Base-by-base conservation (phyloP, 352 stramenopile genomes). In the Thalassiosira hispida region DNA sequence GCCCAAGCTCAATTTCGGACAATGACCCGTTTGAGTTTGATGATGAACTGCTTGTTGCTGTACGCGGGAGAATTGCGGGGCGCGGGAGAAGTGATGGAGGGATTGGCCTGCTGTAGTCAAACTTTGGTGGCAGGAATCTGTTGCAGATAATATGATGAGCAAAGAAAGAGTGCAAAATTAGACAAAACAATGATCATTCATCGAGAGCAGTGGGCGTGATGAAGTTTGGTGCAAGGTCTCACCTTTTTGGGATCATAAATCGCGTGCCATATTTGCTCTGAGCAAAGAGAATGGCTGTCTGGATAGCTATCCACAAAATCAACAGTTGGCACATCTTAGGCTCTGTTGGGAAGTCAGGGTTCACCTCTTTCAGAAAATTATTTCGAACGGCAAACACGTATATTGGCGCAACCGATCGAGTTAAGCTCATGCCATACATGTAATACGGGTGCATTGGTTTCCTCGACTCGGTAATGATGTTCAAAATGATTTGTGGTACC, bases 401-500 rank as follows among this genome's bases (percentile, higher is more conserved):
- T 16, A 99, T 82, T 20, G 97, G 97, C 23, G 98, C 85, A 61
- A 99, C 94, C 35, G 98, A 83, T 14, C 97, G 91, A 60, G 98
- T 90, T 4, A 93, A 67, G 63, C 94, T 98, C 87, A 98, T 98
- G 47, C 96, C 95, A 64, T 98, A 96, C 20, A 99, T 78, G 60
- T 98, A 99, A 11, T 96, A 92, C 2, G 87, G 67, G 81, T 98
- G 95, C 63, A 99, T 94, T 16, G 96, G 96, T 77, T 96, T 97
- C 52, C 96, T 94, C 7, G 97, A 92, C 80, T 98, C 96, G 8
- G 95, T 95, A 52, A 96, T 90, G 6, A 97, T 93, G 81, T 98
- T 99, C 72, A 96, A 91, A 40, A 98, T 89, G 60, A 99, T 99
- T 87, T 99, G 97, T 20, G 97, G 97, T 9, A 99, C 87, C 97